Evolutionary conservation across 768 basidiomycete genomes (phyloP), one percentile per base, ranked within the genome.

Genomic region (Collybiopsis confluens): DNA sequence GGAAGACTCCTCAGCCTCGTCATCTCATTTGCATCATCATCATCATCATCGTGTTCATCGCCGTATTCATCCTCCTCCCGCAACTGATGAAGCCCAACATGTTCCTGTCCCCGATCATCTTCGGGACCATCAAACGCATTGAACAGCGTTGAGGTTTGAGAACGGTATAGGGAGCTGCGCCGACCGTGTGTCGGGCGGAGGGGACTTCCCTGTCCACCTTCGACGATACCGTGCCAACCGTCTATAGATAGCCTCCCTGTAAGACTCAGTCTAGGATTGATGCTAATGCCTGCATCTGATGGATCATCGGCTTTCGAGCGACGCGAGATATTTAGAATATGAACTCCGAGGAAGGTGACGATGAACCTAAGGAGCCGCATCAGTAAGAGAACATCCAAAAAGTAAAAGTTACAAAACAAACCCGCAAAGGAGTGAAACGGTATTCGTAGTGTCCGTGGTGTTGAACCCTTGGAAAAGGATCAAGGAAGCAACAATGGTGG

Each of bases 401-500:
- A 33, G 13, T 13, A 13, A 33, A 33, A 13, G 30, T 33, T 5
- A 33, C 30, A 33, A 33, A 33, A 33, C 30, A 33, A 33, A 33
- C 41, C 97, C 97, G 46, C 84, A 81, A 54, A 98, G 73, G 27
- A 99, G 84, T 1, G 93, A 95, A 27, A 95, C 62, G 28, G 91
- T 92, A 66, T 92, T 90, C 21, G 81, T 79, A 11, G 81, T 85
- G 55, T 83, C 85, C 24, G 85, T 82, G 4, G 92, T 98, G 72
- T 98, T 93, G 76, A 98, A 89, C 0, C 97, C 97, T 75, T 94
- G 90, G 80, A 98, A 98, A 57, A 99, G 81, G 62, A 99, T 96
- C 56, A 97, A 80, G 56, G 93, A 97, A 0, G 97, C 93, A 40
- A 97, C 76, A 64, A 96, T 88, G 44, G 95, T 98, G 4, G 88